Percentiles rank a stretch among this genome's conserved stretches.
Conservation (phyloP, 257 asterid species). For the Nicotiana paniculata region DNA sequence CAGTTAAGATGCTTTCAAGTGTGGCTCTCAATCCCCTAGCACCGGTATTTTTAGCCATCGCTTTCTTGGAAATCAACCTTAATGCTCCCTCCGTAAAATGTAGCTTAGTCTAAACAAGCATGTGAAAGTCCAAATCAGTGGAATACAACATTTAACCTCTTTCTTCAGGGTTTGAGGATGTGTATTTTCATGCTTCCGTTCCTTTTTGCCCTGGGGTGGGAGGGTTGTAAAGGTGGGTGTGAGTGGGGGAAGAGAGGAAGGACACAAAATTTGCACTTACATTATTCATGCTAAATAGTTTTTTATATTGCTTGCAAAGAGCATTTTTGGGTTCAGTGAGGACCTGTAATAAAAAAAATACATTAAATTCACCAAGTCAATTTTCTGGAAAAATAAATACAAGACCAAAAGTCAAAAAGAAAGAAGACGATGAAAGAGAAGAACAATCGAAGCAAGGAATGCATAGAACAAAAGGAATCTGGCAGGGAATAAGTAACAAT, state of each 20-base stretch:
- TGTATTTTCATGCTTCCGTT: not conserved
- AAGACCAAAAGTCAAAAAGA: slow-evolving; percentile 6
- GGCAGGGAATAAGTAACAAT: not conserved
- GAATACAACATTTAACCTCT: not conserved
- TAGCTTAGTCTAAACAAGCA: slow-evolving; percentile 50
- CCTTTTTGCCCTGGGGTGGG: not conserved
- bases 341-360: slow-evolving; percentile 39
- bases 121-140: not conserved
- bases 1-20: slow-evolving; percentile 72
- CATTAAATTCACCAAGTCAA: not conserved
- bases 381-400: slow-evolving; percentile 1
- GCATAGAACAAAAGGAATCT: not conserved
- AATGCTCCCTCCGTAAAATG: slow-evolving; percentile 74
- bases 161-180: not conserved
- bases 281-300: slow-evolving; percentile 70
- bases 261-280: slow-evolving; percentile 38
- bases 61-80: slow-evolving; percentile 59
- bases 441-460: not conserved
- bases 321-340: slow-evolving; percentile 85
- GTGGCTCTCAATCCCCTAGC: slow-evolving; percentile 91
- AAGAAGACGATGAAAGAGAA: not conserved
- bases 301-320: slow-evolving; percentile 87
- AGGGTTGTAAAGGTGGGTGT: not conserved
- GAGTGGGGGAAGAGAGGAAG: not conserved
- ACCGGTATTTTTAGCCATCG: slow-evolving; percentile 80